Evolutionary conservation across 2,329 filamentous ascomycete genomes (phyloP), one percentile per base, ranked within the genome.

Genomic region (Hypoxylon sp.): DNA sequence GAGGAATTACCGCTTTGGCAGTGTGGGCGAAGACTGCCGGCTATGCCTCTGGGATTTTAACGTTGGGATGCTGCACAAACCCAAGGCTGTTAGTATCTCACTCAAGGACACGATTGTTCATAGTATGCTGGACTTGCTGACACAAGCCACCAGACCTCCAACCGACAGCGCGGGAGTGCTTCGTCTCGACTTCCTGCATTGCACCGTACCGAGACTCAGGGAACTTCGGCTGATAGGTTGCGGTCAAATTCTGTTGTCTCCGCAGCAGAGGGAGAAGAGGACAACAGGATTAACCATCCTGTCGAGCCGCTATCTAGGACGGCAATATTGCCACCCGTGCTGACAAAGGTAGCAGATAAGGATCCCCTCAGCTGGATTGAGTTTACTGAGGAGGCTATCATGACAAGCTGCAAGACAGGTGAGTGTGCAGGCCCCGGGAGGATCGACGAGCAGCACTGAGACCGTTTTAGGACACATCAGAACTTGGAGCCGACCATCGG

Each of bases 1-100:
- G 72, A 87, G 90, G 67, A 98, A 92, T 68, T 99, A 99, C 75
- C 86, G 95, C 1, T 97, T 99, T 69, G 95, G 95, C 24, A 97
- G 92, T 69, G 94, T 99, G 0, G 95, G 94, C 11, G 94, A 98
- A 72, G 95, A 99, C 73, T 91, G 93, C 68, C 84, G 92, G 55
- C 79, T 99, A 15, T 85, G 97, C 57, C 79, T 99, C 10, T 99
- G 95, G 95, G 95, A 99, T 78, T 99, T 99, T 73, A 97, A 89
- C 65, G 92, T 97, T 37, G 92, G 92, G 67, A 98, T 98, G 94
- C 81, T 99, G 68, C 91, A 96, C 74, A 85, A 93, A 58, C 94
- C 95, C 17, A 94, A 94, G 77, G 88, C 86, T 66, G 90, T 92
- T 78, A 70, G 89, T 83, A 48, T 47, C 60, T 65, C 61, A 62